A percentile compares a stretch with the other conserved stretches of the same genome.
These are phyloP conservation scores for Beauveria sp. DNA, from an alignment of 2,329 filamentous ascomycete genomes.

Conservation along the genomic window DNA sequence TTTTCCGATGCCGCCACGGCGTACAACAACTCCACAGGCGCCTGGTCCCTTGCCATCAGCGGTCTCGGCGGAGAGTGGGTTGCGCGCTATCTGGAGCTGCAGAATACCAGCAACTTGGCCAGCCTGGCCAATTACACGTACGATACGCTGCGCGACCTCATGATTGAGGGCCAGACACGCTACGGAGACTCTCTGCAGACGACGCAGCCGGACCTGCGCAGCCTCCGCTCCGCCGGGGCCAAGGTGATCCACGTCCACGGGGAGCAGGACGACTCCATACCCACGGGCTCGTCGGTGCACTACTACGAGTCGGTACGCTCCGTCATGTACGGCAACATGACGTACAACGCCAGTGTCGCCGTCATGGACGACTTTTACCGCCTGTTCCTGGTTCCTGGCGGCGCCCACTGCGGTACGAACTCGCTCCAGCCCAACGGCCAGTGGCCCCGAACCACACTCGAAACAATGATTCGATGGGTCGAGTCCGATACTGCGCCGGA, in stretches of 20 bases:
- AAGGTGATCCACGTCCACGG: conserved; percentile 52
- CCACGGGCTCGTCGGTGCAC: conserved; percentile 43
- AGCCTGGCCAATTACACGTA: conserved; percentile 39
- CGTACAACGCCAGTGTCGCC: conserved; percentile 29
- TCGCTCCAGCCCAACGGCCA: conserved; percentile 30
- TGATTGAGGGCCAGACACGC: conserved; percentile 37
- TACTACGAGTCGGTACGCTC: conserved; percentile 45
- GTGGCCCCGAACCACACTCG: conserved; percentile 37
- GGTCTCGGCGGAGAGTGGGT: conserved; percentile 28
- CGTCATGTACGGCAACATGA: conserved; percentile 37
- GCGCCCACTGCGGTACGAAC: conserved; percentile 40
- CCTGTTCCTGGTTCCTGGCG: conserved; percentile 37
- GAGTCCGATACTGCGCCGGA: conserved; percentile 39
- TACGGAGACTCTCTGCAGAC: conserved; percentile 47
- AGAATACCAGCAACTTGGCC: conserved; percentile 27
- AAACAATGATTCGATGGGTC: conserved; percentile 43
- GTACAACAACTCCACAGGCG: conserved; percentile 22
- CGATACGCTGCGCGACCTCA: conserved; percentile 45
- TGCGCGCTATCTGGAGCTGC: conserved; percentile 31
- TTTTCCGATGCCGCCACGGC: conserved; percentile 27
- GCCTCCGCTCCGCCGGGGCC: conserved; percentile 40
- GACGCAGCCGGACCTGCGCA: conserved; percentile 42
- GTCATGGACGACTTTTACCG: conserved; percentile 41
- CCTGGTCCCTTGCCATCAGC: conserved; percentile 24
- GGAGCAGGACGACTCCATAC: conserved; percentile 44